phyloP scores from a whole-genome alignment of 1,284 basidiomycete genomes.

The Leucoagaricus sp. region DNA sequence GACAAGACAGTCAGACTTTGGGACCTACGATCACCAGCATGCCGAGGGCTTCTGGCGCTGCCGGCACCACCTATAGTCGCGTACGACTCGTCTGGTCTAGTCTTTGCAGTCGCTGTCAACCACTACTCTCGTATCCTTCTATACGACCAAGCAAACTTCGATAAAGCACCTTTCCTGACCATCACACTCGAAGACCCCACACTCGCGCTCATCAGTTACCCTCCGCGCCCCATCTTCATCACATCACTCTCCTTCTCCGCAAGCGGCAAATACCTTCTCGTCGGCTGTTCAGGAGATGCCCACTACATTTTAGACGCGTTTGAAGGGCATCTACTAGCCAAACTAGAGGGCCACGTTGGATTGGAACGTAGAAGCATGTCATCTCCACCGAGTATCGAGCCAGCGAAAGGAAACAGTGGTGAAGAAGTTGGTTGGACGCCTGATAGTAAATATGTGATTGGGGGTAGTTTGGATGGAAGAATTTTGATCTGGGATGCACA shows the following conservation, averaged over 20 bases:
- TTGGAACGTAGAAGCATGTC: slow-evolving; percentile 68
- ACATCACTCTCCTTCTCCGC: slow-evolving; percentile 91
- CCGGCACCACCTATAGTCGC: slow-evolving; percentile 83
- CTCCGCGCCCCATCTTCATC: slow-evolving; percentile 87
- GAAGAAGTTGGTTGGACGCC: slow-evolving; percentile 93
- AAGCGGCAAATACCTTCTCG: slow-evolving; percentile 87
- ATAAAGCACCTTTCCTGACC: slow-evolving; percentile 88
- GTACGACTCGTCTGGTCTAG: slow-evolving; percentile 87
- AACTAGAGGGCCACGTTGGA: slow-evolving; percentile 81
- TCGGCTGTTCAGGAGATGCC: slow-evolving; percentile 90
- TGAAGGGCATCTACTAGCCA: slow-evolving; percentile 78
- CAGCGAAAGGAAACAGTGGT: slow-evolving; percentile 77
- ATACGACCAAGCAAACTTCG: slow-evolving; percentile 88
- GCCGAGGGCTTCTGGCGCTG: slow-evolving; percentile 72
- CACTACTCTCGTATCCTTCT: slow-evolving; percentile 82
- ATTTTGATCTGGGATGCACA: slow-evolving; percentile 82
- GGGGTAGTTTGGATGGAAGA: slow-evolving; percentile 82
- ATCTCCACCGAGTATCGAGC: slow-evolving; percentile 61
- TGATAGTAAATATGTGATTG: slow-evolving; percentile 85
- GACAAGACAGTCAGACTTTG: slow-evolving; percentile 97
- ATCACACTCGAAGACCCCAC: slow-evolving; percentile 83
- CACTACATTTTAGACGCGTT: slow-evolving; percentile 94
- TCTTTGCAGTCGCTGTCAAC: slow-evolving; percentile 94
- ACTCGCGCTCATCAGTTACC: slow-evolving; percentile 70
- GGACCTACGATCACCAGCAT: slow-evolving; percentile 85